These are phyloP conservation scores for Adansonia madagascariensis DNA, from an alignment of 441 rosid species.

Conservation along the genomic window DNA sequence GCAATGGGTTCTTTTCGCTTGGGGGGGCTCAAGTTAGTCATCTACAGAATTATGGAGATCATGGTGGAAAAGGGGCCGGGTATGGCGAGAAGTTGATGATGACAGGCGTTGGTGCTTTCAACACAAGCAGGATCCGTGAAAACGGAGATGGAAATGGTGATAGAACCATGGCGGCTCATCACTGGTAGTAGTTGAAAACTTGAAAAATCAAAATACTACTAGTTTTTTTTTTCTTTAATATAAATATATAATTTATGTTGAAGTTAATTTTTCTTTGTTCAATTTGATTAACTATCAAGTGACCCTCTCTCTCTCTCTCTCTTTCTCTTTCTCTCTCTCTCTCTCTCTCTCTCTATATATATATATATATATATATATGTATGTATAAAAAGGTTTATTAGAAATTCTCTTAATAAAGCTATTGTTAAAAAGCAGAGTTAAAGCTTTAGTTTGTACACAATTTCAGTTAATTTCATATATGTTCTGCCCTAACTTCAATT, in stretches of 20 bases:
- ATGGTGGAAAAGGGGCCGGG: not conserved
- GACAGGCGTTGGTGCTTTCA: slow-evolving; percentile 26
- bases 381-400: not conserved
- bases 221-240: not conserved
- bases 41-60: slow-evolving; percentile 22
- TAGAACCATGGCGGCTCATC: slow-evolving; percentile 31
- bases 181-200: slow-evolving; percentile 34
- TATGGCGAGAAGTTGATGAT: slow-evolving; percentile 32
- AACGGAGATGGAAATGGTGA: slow-evolving; percentile 33
- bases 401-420: slow-evolving; percentile 2
- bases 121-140: slow-evolving; percentile 34
- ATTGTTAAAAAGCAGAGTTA: not conserved
- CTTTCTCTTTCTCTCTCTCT: too few relatives aligned
- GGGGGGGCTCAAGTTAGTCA: slow-evolving; percentile 16
- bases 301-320: not conserved
- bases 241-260: not conserved
- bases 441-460: not conserved
- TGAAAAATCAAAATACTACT: not conserved
- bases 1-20: slow-evolving; percentile 37
- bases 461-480: not conserved
- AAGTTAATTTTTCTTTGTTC: slow-evolving; percentile 4
- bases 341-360: too few relatives aligned
- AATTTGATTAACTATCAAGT: slow-evolving; percentile 18
- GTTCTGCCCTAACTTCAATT: not conserved
- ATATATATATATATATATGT: too few relatives aligned